Base-by-base conservation (phyloP, 345 rosid species). In the Salix arbutifolia region DNA sequence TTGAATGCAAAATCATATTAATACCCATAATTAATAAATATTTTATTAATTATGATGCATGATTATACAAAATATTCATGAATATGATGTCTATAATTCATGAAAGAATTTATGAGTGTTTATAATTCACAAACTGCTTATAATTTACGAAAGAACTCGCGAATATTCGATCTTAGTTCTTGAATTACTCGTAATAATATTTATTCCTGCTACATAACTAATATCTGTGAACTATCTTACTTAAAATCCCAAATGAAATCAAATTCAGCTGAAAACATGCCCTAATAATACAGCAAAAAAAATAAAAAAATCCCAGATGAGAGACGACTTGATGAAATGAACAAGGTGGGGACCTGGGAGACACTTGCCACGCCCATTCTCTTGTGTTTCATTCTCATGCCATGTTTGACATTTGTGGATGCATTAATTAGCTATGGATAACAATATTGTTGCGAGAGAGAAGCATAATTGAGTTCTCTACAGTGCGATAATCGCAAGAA, bases 271-370 rank as follows among this genome's bases (percentile, higher is more conserved):
- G 13, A 4, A n/a, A 56, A 56, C 18, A 28, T 30, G 9, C 26
- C 18, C 16, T 4, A 26, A 30, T 0, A 12, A 70, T 14, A 26
- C 35, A 46, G 31, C 23, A 30, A 8, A 42, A 44, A 37, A 1
- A 52, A 8, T 35, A 8, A 65, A 71, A 68, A 70, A 40, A 71
- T 74, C 73, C 17, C 53, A 28, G 48, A 69, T 5, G 67, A 74
- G 10, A 10, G 35, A 52, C 74, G 77, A 61, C 78, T 72, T 74
- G 65, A 11, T 56, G 65, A 30, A 58, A 64, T 64, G 28, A 61
- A 74, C 4, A 3, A 12, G 44, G 61, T 35, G 72, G 72, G 60
- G 35, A 64, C 65, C n/a, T 62, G 23, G 19, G 38, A 67, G 71
- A 65, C 30, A 65, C 65, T 8, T 48, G 21, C 14, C 64, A 14